These are phyloP conservation scores for Starmerella tilneyi DNA, from an alignment of 805 yeast genomes.

Conservation along the genomic window DNA sequence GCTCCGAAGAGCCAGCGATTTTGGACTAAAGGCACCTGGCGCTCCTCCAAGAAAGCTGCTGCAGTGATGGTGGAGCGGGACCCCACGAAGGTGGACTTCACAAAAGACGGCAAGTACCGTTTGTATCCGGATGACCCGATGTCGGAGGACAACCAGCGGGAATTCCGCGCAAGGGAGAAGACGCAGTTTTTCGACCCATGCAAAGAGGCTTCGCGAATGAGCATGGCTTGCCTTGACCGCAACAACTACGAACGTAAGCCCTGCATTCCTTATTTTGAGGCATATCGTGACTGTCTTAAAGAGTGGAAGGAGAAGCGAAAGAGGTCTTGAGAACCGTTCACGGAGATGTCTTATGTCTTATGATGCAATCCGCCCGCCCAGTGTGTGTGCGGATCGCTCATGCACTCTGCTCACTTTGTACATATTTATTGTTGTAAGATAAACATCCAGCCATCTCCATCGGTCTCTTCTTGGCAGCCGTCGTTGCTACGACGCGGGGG, in stretches of 20 bases:
- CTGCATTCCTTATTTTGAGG: slow-evolving; percentile 78
- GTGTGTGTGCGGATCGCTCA: too few species aligned
- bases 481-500: too few species aligned
- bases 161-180: slow-evolving; percentile 65
- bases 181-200: slow-evolving; percentile 90
- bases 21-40: too few species aligned
- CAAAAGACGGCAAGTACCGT: slow-evolving; percentile 49
- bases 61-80: slow-evolving; percentile 28
- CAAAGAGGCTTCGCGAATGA: slow-evolving; percentile 77
- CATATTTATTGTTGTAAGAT: too few species aligned
- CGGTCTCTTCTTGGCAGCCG: too few species aligned
- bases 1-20: too few species aligned
- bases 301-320: slow-evolving; percentile 42
- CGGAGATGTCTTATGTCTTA: not conserved
- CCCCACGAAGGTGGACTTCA: slow-evolving; percentile 43
- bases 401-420: too few species aligned
- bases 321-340: not conserved
- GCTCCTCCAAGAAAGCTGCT: not conserved
- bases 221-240: slow-evolving; percentile 69
- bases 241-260: slow-evolving; percentile 59
- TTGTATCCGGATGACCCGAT: slow-evolving; percentile 86
- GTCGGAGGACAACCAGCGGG: slow-evolving; percentile 52
- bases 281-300: slow-evolving; percentile 83
- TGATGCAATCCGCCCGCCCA: too few species aligned
- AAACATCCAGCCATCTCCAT: too few species aligned